Conservation (phyloP, 2,329 filamentous ascomycete genomes). For the Phaeosphaeriaceae sp. region DNA sequence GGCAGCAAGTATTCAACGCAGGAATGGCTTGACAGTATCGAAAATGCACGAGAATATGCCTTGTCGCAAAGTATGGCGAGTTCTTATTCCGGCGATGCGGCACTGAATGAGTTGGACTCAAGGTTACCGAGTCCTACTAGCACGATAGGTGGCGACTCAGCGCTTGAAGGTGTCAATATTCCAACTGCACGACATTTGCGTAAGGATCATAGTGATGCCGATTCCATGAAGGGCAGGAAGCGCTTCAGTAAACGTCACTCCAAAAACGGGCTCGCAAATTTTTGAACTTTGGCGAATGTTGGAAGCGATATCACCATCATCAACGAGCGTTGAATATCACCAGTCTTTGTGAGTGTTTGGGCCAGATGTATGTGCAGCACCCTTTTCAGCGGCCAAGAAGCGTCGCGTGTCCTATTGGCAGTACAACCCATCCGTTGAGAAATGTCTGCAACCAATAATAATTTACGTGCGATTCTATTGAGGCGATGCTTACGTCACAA, state of each 20-base stretch:
- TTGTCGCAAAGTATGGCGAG: conserved; percentile 72
- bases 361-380: too few species aligned
- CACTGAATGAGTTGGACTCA: conserved; percentile 53
- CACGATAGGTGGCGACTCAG: conserved; percentile 67
- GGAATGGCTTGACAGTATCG: conserved; percentile 91
- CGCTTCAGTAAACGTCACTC: conserved; percentile 91
- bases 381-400: too few species aligned
- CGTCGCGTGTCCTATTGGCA: too few species aligned
- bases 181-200: conserved; percentile 58
- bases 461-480: too few species aligned
- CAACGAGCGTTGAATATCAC: background rate
- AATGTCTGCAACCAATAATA: too few species aligned
- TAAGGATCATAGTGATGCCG: conserved; percentile 57
- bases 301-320: conserved; percentile 19
- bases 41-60: conserved; percentile 84
- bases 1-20: conserved; percentile 73
- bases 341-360: too few species aligned
- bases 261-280: conserved; percentile 91
- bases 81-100: conserved; percentile 65
- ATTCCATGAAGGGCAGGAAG: conserved; percentile 65
- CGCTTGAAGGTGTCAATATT: conserved; percentile 54
- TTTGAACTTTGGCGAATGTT: conserved; percentile 55
- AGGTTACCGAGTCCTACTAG: conserved; percentile 77
- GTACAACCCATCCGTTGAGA: too few species aligned
- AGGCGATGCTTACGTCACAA: too few species aligned